Percentiles rank a stretch among this genome's conserved stretches.
phyloP scores from a whole-genome alignment of 331 rosid genomes.

The Dryas integrifolia region DNA sequence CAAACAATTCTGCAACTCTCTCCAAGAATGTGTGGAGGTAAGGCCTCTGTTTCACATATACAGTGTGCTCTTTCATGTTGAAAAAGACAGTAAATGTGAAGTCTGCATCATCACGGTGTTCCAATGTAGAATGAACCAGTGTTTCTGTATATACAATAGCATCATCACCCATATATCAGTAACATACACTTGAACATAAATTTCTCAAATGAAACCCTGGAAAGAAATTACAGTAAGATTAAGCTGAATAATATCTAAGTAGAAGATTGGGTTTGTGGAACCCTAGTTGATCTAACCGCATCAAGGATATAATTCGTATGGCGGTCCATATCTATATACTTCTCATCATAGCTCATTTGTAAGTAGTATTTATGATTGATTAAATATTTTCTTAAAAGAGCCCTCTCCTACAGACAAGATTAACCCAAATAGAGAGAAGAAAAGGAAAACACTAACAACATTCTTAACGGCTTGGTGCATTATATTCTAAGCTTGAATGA shows the following conservation, averaged over 20 bases:
- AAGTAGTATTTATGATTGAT: background rate
- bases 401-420: background rate
- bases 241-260: background rate
- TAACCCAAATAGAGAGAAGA: background rate
- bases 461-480: background rate
- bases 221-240: background rate
- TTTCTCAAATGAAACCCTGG: slow-evolving; percentile 14
- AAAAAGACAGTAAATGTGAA: slow-evolving; percentile 80
- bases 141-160: slow-evolving; percentile 67
- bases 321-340: background rate
- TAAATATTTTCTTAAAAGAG: background rate
- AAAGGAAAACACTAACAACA: background rate
- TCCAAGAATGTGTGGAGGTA: slow-evolving; percentile 77
- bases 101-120: slow-evolving; percentile 75
- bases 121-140: slow-evolving; percentile 92
- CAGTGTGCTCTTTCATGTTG: slow-evolving; percentile 86
- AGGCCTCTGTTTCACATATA: slow-evolving; percentile 89
- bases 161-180: slow-evolving; percentile 20
- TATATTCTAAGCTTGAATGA: background rate
- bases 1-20: slow-evolving; percentile 91
- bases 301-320: background rate
- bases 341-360: background rate
- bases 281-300: background rate
- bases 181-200: slow-evolving; percentile 21
- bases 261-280: background rate